A percentile compares a stretch with the other conserved stretches of the same genome.
Evolutionary conservation across 306 rosid species (phyloP).

Genomic region (Pachyrhizus erosus): DNA sequence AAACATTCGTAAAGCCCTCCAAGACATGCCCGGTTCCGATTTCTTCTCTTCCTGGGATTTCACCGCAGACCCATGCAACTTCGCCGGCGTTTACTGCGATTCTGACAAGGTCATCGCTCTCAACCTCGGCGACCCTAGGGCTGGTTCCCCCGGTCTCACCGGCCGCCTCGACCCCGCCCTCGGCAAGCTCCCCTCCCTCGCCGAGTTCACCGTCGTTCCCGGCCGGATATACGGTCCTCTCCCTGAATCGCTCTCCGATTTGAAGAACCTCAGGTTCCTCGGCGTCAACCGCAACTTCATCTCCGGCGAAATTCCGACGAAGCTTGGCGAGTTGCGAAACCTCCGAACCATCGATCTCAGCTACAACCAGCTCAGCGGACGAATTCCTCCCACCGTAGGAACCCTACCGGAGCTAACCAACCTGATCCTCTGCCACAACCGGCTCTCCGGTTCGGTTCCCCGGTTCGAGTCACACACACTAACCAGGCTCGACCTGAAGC

Average conservation of each 20-base stretch:
- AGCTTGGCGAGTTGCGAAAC: conserved; percentile 56
- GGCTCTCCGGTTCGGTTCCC: conserved; percentile 74
- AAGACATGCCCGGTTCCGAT: conserved; percentile 84
- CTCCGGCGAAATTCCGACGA: conserved; percentile 78
- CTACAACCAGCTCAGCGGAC: conserved; percentile 80
- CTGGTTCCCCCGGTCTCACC: conserved; percentile 85
- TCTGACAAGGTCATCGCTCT: conserved; percentile 81
- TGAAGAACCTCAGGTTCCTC: conserved; percentile 78
- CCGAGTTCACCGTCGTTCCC: conserved; percentile 88
- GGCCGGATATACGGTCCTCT: conserved; percentile 81
- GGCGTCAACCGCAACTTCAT: conserved; percentile 86
- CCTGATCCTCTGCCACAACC: conserved; percentile 89
- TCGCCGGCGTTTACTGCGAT: conserved; percentile 90
- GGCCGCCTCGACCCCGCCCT: conserved; percentile 77
- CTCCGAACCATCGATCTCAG: conserved; percentile 86
- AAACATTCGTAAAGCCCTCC: conserved; percentile 70
- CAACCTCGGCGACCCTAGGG: conserved; percentile 93
- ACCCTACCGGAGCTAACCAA: conserved; percentile 72
- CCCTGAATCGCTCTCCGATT: conserved; percentile 58
- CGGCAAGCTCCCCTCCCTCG: conserved; percentile 77
- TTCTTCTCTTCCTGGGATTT: conserved; percentile 95
- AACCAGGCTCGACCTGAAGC: conserved; percentile 84
- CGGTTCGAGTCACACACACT: conserved; percentile 66
- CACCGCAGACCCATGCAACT: conserved; percentile 92
- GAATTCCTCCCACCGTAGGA: conserved; percentile 72